Conservation (phyloP, 2,329 filamentous ascomycete genomes). For the Cercospora sesami region DNA sequence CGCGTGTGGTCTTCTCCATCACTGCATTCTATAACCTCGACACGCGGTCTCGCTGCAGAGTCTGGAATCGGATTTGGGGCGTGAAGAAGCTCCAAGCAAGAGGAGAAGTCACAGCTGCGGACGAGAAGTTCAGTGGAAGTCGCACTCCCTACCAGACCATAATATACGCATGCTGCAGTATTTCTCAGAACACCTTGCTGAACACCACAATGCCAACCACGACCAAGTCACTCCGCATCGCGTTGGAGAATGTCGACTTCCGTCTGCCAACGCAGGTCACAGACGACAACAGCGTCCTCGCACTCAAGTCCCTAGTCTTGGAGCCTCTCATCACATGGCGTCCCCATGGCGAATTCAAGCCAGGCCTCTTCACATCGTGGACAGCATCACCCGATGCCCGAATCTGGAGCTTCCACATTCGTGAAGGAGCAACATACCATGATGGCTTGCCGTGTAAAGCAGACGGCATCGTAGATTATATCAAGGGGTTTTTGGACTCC, state of each 20-base stretch:
- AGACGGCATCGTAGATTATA: conserved; percentile 9
- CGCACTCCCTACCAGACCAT: not conserved
- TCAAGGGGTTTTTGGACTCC: conserved; percentile 15
- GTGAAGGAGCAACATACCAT: conserved; percentile 9
- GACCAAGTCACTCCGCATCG: conserved; percentile 9
- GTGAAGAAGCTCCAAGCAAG: not conserved
- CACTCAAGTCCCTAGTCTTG: conserved; percentile 15
- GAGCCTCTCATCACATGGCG: conserved; percentile 16
- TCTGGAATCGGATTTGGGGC: not conserved
- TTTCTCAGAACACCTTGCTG: not conserved
- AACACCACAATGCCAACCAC: conserved; percentile 4
- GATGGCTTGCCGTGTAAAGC: conserved; percentile 12
- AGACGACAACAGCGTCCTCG: conserved; percentile 19
- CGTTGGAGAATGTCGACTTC: conserved; percentile 19
- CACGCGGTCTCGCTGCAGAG: not conserved
- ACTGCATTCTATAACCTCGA: not conserved
- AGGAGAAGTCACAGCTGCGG: not conserved
- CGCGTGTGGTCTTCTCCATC: not conserved
- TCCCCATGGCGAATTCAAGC: conserved; percentile 10
- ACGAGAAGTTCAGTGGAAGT: not conserved
- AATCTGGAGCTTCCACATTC: conserved; percentile 14
- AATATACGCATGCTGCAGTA: not conserved
- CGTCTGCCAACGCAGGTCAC: conserved; percentile 19
- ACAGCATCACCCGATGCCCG: conserved; percentile 4
- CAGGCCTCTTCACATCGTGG: conserved; percentile 17